Conservation (phyloP, 2,329 filamentous ascomycete species). For the Trichoderma atrobrunneum region DNA sequence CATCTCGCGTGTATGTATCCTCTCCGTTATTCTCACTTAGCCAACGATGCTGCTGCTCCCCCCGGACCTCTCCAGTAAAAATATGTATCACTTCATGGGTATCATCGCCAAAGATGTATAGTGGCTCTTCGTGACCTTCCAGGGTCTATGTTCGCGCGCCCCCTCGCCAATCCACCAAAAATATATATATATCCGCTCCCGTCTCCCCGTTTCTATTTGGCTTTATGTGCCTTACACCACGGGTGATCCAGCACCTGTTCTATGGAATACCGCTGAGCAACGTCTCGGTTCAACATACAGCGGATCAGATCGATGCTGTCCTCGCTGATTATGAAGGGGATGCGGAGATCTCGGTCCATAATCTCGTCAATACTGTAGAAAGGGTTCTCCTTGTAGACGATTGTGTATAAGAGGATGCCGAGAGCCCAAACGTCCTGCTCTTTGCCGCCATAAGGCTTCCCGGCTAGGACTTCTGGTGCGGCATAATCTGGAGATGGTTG, state of each 20-base stretch:
- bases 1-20: neutral
- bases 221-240: conserved; percentile 57
- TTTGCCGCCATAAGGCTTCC: conserved; percentile 87
- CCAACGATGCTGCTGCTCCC: neutral
- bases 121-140: conserved; percentile 11
- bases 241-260: conserved; percentile 82
- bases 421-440: conserved; percentile 98
- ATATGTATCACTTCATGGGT: conserved; percentile 19
- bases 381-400: conserved; percentile 98
- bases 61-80: neutral
- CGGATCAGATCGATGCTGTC: conserved; percentile 90
- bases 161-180: neutral
- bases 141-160: neutral
- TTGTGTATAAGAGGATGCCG: conserved; percentile 95
- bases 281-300: conserved; percentile 88
- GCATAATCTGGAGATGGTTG: conserved; percentile 71
- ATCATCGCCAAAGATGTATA: conserved; percentile 20
- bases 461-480: conserved; percentile 93
- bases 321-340: conserved; percentile 85
- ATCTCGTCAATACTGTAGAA: conserved; percentile 99
- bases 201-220: neutral
- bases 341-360: conserved; percentile 90
- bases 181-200: neutral
- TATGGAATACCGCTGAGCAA: conserved; percentile 79
- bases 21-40: neutral